phyloP scores from a whole-genome alignment of 208 protist genomes.

The Tritrichomonas musculus region DNA sequence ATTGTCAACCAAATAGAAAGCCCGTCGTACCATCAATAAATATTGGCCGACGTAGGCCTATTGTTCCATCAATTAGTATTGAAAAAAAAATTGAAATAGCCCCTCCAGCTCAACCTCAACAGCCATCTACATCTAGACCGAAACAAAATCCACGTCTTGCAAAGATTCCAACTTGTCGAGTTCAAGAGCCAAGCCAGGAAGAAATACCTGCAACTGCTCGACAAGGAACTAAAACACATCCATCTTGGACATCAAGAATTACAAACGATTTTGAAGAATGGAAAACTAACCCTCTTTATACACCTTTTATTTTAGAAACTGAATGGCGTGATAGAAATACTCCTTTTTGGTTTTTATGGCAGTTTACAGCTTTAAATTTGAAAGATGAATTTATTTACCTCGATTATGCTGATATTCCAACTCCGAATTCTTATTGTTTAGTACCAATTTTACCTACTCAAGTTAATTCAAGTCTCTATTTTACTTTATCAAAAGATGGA shows the following conservation, averaged over 20 bases:
- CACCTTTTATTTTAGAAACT: not conserved
- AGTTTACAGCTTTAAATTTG: not conserved
- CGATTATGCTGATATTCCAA: not conserved
- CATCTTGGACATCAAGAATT: not conserved
- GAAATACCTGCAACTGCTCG: not conserved
- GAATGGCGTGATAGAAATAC: not conserved
- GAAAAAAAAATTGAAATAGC: not conserved
- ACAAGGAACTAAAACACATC: not conserved
- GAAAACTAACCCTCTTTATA: not conserved
- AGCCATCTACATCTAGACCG: not conserved
- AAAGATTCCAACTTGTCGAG: not conserved
- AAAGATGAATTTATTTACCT: not conserved
- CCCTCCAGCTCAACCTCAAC: too few relatives aligned
- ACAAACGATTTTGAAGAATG: not conserved
- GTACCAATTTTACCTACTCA: not conserved
- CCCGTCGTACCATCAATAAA: too few relatives aligned
- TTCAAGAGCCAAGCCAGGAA: not conserved
- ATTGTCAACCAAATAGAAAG: too few relatives aligned
- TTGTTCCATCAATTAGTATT: not conserved
- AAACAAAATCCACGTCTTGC: not conserved
- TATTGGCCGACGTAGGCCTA: not conserved
- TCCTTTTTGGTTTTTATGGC: constrained; percentile 13
- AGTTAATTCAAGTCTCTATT: not conserved
- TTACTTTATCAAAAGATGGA: not conserved
- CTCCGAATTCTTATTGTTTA: not conserved